Percentiles rank a stretch among this genome's conserved stretches.
Evolutionary conservation across 345 rosid species (phyloP).

Genomic region (Stellera chamaejasme): DNA sequence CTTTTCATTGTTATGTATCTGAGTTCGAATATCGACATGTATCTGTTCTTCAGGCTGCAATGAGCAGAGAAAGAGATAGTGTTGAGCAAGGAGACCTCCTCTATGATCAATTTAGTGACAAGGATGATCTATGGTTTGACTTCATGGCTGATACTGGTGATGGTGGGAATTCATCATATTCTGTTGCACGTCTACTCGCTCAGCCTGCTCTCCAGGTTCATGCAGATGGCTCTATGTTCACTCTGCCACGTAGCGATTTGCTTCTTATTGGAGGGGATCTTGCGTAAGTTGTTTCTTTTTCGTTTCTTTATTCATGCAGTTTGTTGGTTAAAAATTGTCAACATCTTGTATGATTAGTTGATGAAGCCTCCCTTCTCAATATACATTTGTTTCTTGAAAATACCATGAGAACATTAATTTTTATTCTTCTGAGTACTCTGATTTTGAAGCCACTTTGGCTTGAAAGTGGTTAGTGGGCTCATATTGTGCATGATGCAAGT

Average conservation of each 20-base stretch:
- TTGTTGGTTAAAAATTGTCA: slow-evolving; percentile 10
- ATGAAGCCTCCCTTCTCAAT: no score
- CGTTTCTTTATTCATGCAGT: no score
- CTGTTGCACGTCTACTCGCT: slow-evolving; percentile 86
- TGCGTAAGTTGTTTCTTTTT: slow-evolving; percentile 59
- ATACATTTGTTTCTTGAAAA: no score
- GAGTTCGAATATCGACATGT: background rate
- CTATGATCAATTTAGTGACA: slow-evolving; percentile 71
- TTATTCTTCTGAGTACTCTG: no score
- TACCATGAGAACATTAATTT: no score
- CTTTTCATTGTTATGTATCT: no score
- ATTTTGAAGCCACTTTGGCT: no score
- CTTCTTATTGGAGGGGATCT: slow-evolving; percentile 99
- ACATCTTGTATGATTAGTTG: no score
- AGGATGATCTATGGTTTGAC: slow-evolving; percentile 88
- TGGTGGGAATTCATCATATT: slow-evolving; percentile 94
- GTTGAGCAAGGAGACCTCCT: slow-evolving; percentile 46
- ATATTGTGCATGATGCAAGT: no score
- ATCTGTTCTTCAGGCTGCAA: slow-evolving; percentile 58
- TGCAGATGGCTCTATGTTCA: slow-evolving; percentile 31
- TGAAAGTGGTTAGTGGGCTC: no score
- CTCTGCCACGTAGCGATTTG: slow-evolving; percentile 62
- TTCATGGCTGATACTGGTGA: slow-evolving; percentile 99
- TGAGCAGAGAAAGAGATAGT: slow-evolving; percentile 54
- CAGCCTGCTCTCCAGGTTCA: slow-evolving; percentile 51